A percentile compares a stretch with the other conserved stretches of the same genome.
phyloP scores from a whole-genome alignment of 2,329 filamentous ascomycete genomes.

The Apiospora arundinis region DNA sequence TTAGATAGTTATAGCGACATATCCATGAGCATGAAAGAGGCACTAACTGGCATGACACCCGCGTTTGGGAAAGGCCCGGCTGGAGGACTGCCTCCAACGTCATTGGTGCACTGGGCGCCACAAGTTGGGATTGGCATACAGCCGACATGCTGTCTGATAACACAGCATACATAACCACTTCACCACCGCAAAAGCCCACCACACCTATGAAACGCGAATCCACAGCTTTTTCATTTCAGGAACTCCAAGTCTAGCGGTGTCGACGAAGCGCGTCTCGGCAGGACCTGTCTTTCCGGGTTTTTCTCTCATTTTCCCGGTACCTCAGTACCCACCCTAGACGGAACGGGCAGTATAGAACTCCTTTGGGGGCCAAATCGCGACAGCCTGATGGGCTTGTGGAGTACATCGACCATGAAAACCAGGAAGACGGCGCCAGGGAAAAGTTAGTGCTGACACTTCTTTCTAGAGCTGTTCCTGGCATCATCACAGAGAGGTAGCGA shows the following conservation, averaged over 20 bases:
- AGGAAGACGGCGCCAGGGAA: not conserved
- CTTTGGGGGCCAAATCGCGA: conserved; percentile 3
- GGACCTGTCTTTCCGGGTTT: not conserved
- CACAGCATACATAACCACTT: not conserved
- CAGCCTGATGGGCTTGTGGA: not conserved
- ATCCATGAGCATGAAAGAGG: not conserved
- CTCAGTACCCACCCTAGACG: too few species aligned
- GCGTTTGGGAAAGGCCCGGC: not conserved
- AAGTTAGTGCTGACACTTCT: not conserved
- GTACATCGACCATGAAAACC: not conserved
- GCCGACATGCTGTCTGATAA: not conserved
- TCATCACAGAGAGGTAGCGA: not conserved
- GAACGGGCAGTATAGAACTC: not conserved
- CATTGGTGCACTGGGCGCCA: conserved; percentile 6
- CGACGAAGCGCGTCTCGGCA: not conserved
- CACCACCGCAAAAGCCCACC: not conserved
- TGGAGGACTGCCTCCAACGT: not conserved
- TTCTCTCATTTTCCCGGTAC: not conserved
- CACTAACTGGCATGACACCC: not conserved
- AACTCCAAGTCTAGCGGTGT: not conserved
- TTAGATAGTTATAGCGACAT: conserved; percentile 11
- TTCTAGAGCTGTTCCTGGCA: not conserved
- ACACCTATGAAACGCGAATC: not conserved
- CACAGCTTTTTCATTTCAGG: not conserved
- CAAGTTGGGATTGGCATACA: not conserved